phyloP scores from a whole-genome alignment of 495 filamentous ascomycete genomes.

The Podospora pseudopauciseta region DNA sequence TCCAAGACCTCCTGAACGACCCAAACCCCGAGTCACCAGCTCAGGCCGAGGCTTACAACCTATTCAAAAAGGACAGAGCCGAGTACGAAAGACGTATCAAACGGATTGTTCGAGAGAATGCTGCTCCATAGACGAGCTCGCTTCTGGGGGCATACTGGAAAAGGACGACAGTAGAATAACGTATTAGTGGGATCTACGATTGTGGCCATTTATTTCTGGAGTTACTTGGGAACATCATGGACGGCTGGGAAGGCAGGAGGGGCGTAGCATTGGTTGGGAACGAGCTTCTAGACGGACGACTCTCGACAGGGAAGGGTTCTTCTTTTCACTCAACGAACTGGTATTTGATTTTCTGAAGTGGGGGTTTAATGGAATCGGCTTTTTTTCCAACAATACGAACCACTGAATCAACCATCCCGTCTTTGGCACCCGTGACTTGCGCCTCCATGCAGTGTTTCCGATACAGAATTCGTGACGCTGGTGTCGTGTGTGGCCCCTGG shows the following conservation, averaged over 20 bases:
- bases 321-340: background rate
- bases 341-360: conserved; percentile 11
- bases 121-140: conserved; percentile 41
- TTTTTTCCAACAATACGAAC: background rate
- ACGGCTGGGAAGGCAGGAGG: conserved; percentile 11
- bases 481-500: background rate
- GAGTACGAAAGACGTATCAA: conserved; percentile 87
- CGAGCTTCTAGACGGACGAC: conserved; percentile 19
- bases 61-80: conserved; percentile 84
- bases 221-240: conserved; percentile 27
- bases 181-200: conserved; percentile 2
- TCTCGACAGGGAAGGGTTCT: conserved; percentile 6
- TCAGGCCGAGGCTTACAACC: conserved; percentile 95
- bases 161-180: background rate
- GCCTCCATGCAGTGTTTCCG: conserved; percentile 7
- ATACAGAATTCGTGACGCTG: background rate
- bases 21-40: conserved; percentile 96
- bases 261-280: conserved; percentile 4
- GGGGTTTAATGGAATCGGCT: background rate
- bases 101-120: conserved; percentile 84
- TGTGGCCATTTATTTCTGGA: conserved; percentile 13
- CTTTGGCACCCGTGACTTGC: background rate
- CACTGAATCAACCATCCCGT: background rate
- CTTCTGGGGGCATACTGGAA: background rate
- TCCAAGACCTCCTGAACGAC: conserved; percentile 92